Base-by-base conservation (phyloP, 164 flowering plant genomes). In the Magnolia officinalis region DNA sequence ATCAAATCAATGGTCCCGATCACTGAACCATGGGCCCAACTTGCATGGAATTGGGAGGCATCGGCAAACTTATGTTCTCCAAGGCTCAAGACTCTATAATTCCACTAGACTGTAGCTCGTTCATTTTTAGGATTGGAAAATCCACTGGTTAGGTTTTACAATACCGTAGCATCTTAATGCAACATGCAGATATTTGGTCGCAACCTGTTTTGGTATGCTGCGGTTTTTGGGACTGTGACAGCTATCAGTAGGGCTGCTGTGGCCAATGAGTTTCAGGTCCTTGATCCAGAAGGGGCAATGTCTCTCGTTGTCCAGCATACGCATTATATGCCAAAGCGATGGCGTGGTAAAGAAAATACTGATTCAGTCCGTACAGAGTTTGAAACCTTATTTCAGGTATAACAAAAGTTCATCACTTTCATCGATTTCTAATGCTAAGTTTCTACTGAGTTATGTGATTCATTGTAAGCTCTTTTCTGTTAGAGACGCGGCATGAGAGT, bases 171-270 rank as follows among this genome's bases (percentile, higher is more conserved):
- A 75, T 45, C 21, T 49, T 76, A 55, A 55, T 55, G 8, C 26
- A 5, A 50, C 70, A 58, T 82, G 84, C 89, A 96, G 99, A 89
- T 96, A 79, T 94, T 84, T 88, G 99, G 99, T 65, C 98, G 97
- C 83, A 94, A 94, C 80, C 83, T 96, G 82, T 85, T 96, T 16
- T 96, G 99, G 98, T 94, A 92, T 85, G 94, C 95, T 79, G 98
- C 98, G 83, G 92, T 94, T 73, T 91, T 94, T 85, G 98, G 98
- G 82, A 87, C 98, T 78, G 93, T 96, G 75, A 94, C 97, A 64
- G 98, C 99, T 70, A 85, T 93, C 52, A 92, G 98, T 81, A 89
- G 99, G 64, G 97, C 98, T 85, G 91, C 90, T 2, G 77, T 91
- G 64, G 64, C 86, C 19, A 93, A 94, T 82, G 98, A 92, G 79